A percentile compares a stretch with the other conserved stretches of the same genome.
Evolutionary conservation across 2,329 filamentous ascomycete species (phyloP).

Genomic region (Colletotrichum salicis): DNA sequence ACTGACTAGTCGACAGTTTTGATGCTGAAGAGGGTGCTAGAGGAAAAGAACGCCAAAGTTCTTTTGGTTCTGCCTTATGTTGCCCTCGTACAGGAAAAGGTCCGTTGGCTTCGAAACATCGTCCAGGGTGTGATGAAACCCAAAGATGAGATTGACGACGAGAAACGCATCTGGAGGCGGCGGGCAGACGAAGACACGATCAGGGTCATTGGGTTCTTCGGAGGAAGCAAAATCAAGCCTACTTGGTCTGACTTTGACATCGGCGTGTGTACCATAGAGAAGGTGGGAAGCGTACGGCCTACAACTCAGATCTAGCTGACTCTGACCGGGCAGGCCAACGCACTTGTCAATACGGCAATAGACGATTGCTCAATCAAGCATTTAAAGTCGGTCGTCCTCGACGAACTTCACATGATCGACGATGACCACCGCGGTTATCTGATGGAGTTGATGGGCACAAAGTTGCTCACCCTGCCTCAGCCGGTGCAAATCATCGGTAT

Average conservation of each 20-base stretch:
- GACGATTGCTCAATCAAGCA: conserved; percentile 74
- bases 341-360: conserved; percentile 77
- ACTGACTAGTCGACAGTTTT: conserved; percentile 58
- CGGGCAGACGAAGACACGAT: conserved; percentile 68
- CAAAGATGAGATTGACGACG: conserved; percentile 47
- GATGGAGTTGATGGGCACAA: conserved; percentile 78
- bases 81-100: conserved; percentile 82
- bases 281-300: conserved; percentile 51
- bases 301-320: conserved; percentile 15
- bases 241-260: conserved; percentile 82
- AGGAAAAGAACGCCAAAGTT: conserved; percentile 72
- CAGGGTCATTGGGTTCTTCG: conserved; percentile 78
- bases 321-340: conserved; percentile 68
- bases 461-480: conserved; percentile 75
- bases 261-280: conserved; percentile 83
- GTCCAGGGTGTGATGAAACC: conserved; percentile 67
- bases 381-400: conserved; percentile 75
- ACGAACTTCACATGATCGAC: conserved; percentile 86
- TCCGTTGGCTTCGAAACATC: conserved; percentile 76
- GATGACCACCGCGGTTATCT: conserved; percentile 81
- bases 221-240: conserved; percentile 73
- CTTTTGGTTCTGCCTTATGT: conserved; percentile 81
- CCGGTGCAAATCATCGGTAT: conserved; percentile 79
- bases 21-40: conserved; percentile 77
- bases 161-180: conserved; percentile 60